Base-by-base conservation (phyloP, 2,329 filamentous ascomycete species). In the Sarocladium brachiariae region DNA sequence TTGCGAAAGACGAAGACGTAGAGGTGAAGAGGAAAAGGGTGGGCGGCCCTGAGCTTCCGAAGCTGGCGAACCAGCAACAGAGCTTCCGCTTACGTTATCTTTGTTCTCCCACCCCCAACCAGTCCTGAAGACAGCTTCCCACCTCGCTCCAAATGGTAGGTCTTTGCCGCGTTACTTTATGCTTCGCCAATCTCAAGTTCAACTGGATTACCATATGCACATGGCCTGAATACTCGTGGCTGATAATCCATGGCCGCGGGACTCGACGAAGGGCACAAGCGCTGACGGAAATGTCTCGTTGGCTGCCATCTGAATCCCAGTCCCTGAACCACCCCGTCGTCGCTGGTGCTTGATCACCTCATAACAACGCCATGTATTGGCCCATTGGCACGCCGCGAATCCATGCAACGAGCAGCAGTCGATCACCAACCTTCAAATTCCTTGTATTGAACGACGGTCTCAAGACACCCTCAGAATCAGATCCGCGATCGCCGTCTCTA, bases 371-470 rank as follows among this genome's bases (percentile, higher is more conserved):
- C 76, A 95, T 93, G 89, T 95, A 95, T 78, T 95, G 89, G 89
- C 89, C 89, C 63, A 81, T 90, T 68, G 88, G 87, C 68, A 87
- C 87, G 65, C 87, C 89, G 64, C 83, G 84, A 66, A 83, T 91
- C 66, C 92, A 89, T 73, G 84, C 87, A 63, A 86, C 86, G 60
- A 87, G 77, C 71, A 87, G 81, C 70, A 80, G 78, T 63, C 76
- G 76, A 65, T 68, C 74, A 58, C 68, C 74, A 51, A 67, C 70
- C 51, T 67, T 74, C 57, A 75, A 71, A 54, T 64, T 75, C 52
- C 70, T 76, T 55, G 68, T 80, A 54, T 79, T 77, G 50, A 76
- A 84, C 57, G 79, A 88, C 72, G 83, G 84, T 65, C 18, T 43
- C 3, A 50, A 43, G 27, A 41, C 34, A 14, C 49, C 30, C 71